Evolutionary conservation across 257 asterid genomes (phyloP), one percentile per base, ranked within the genome.

Genomic region (Solanum phureja): DNA sequence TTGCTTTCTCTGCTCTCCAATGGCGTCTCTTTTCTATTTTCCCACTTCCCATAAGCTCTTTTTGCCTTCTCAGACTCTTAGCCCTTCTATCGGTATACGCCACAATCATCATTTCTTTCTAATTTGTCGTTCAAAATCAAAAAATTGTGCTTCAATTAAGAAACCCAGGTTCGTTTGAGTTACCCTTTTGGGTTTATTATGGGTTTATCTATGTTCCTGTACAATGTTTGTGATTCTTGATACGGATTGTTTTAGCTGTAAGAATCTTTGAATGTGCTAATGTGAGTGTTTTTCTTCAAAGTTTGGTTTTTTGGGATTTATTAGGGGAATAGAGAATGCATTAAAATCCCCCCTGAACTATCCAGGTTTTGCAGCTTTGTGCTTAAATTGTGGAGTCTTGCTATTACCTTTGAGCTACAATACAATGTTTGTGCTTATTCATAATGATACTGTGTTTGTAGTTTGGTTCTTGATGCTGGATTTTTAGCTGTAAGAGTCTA

Each of bases 101-200:
- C 87, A 11, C 86, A 33, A 46, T 82, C 40, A 18, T 71, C 77
- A 49, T 85, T 91, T 19, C 83, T 92, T 76, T 33, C 87, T 66
- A 8, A 83, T 82, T 85, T 71, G 58, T 66, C 66, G 18, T 81
- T 81, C 85, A 27, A 81, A 44, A 88, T 64, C 89, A 31, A 35
- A 87, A 56, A 87, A 90, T 88, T 83, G 42, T 58, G 92, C 93
- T 88, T 89, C 91, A 24, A 44, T 86, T 79, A 92, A 89, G 66
- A 92, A 92, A 92, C 87, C 93, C 87, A 96, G 97, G 99, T 96
- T 89, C 7, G 83, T 27, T 86, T 49, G 44, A 3, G 16, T 37
- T 72, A 69, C 58, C 52, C 7, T 69, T 40, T 40, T 6, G 44
- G 23, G 3, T 76, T 44, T 21, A 11, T 38, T 68, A 2, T 46